Percentiles rank a stretch among this genome's conserved stretches.
Evolutionary conservation across 2,329 filamentous ascomycete genomes (phyloP).

Genomic region (Teratosphaeria destructans): DNA sequence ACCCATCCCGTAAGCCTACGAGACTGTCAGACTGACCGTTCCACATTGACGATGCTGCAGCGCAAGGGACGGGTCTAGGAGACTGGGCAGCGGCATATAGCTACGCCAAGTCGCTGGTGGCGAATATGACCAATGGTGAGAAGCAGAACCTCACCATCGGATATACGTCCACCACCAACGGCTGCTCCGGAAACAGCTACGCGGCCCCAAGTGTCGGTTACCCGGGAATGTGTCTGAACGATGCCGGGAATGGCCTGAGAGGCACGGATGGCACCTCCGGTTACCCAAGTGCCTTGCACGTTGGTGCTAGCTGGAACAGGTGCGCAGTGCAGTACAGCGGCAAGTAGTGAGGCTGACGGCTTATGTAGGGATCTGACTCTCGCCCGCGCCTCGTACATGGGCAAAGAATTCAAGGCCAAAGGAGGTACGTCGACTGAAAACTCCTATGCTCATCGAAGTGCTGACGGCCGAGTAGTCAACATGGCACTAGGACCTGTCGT

Average conservation of each 20-base stretch:
- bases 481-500: conserved; percentile 68
- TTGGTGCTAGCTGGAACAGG: conserved; percentile 31
- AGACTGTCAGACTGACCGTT: neutral
- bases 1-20: conserved; percentile 18
- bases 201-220: conserved; percentile 28
- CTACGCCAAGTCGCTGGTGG: conserved; percentile 69
- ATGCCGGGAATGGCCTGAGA: conserved; percentile 28
- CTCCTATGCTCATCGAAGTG: neutral
- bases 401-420: conserved; percentile 22
- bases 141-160: conserved; percentile 87
- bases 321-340: conserved; percentile 21
- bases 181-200: conserved; percentile 28
- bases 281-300: conserved; percentile 27
- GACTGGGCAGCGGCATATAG: conserved; percentile 66
- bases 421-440: conserved; percentile 8
- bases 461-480: conserved; percentile 36
- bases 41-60: conserved; percentile 9
- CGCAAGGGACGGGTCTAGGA: conserved; percentile 31
- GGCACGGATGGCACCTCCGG: conserved; percentile 24
- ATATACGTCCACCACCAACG: neutral
- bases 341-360: conserved; percentile 3
- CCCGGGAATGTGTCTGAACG: conserved; percentile 26
- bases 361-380: neutral
- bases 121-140: conserved; percentile 70
- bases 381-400: conserved; percentile 17